Conservation (phyloP, 495 filamentous ascomycete species). For the Diplogelasinospora grovesii region DNA sequence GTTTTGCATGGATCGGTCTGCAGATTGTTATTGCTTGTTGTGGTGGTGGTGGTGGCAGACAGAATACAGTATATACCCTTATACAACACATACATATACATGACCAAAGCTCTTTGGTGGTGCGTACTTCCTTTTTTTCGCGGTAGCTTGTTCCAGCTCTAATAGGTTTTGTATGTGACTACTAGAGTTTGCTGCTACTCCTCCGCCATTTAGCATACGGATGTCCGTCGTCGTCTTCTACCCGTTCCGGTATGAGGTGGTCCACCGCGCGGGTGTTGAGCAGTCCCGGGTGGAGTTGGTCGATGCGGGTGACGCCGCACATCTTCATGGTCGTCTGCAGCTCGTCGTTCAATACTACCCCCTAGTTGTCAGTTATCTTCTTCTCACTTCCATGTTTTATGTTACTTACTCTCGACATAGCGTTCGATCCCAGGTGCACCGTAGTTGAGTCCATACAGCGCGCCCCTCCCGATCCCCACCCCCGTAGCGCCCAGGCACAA, state of each 20-base stretch:
- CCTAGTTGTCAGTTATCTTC: too few relatives aligned
- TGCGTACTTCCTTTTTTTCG: too few relatives aligned
- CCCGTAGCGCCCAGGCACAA: conserved; percentile 58
- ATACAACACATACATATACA: too few relatives aligned
- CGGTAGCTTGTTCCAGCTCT: too few relatives aligned
- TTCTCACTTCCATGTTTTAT: not conserved
- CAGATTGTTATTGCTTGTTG: too few relatives aligned
- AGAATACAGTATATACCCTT: too few relatives aligned
- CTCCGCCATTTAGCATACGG: conserved; percentile 53
- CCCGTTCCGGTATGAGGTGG: conserved; percentile 51
- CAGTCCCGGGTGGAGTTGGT: conserved; percentile 62
- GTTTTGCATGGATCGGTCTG: too few relatives aligned
- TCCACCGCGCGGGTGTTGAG: conserved; percentile 68
- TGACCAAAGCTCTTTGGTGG: too few relatives aligned
- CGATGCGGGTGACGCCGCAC: conserved; percentile 64
- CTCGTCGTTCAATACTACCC: conserved; percentile 72
- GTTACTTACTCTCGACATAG: conserved; percentile 50
- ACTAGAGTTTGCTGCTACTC: conserved; percentile 4
- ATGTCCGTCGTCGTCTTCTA: conserved; percentile 46
- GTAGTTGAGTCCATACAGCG: conserved; percentile 56
- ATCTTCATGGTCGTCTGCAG: conserved; percentile 74
- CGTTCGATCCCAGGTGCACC: conserved; percentile 70
- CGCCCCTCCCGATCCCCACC: conserved; percentile 59
- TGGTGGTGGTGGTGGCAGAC: too few relatives aligned
- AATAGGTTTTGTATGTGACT: too few relatives aligned